Evolutionary conservation across 768 basidiomycete species (phyloP).

Genomic region (Asterophora parasitica): DNA sequence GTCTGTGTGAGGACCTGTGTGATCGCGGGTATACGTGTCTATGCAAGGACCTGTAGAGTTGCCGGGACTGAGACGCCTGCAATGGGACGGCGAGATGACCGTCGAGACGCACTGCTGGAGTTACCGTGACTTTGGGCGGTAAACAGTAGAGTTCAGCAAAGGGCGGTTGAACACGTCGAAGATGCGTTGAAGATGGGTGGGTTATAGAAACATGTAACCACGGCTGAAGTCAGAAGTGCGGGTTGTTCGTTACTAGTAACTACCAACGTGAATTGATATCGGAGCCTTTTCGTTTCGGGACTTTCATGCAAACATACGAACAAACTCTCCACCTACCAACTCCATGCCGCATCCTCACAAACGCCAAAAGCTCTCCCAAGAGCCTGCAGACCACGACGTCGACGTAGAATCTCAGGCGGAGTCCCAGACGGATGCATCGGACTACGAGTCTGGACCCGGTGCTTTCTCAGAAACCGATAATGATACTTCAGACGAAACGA

Average conservation of each 20-base stretch:
- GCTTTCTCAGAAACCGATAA: slow-evolving; percentile 16
- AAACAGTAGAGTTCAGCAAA: not conserved
- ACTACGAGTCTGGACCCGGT: slow-evolving; percentile 14
- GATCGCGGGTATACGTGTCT: too few relatives aligned
- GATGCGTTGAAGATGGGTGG: not conserved
- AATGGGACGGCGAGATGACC: not conserved
- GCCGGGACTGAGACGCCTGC: too few relatives aligned
- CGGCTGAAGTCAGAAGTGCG: slow-evolving; percentile 1
- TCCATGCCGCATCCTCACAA: slow-evolving; percentile 46
- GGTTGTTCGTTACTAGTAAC: slow-evolving; percentile 3
- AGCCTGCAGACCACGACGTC: slow-evolving; percentile 23
- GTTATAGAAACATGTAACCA: slow-evolving; percentile 7
- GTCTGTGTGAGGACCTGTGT: too few relatives aligned
- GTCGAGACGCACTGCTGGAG: not conserved
- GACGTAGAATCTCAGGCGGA: slow-evolving; percentile 13
- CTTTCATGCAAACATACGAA: slow-evolving; percentile 2
- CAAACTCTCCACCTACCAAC: slow-evolving; percentile 5
- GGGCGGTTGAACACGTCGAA: not conserved
- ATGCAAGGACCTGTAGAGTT: too few relatives aligned
- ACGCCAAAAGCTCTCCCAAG: slow-evolving; percentile 42
- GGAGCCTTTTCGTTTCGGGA: slow-evolving; percentile 2
- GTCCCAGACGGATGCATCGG: slow-evolving; percentile 16
- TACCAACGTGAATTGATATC: not conserved
- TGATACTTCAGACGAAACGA: slow-evolving; percentile 61
- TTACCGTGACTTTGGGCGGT: not conserved